These are phyloP conservation scores for Botrytis sinoallii DNA, from an alignment of 2,329 filamentous ascomycete genomes.

Conservation along the genomic window DNA sequence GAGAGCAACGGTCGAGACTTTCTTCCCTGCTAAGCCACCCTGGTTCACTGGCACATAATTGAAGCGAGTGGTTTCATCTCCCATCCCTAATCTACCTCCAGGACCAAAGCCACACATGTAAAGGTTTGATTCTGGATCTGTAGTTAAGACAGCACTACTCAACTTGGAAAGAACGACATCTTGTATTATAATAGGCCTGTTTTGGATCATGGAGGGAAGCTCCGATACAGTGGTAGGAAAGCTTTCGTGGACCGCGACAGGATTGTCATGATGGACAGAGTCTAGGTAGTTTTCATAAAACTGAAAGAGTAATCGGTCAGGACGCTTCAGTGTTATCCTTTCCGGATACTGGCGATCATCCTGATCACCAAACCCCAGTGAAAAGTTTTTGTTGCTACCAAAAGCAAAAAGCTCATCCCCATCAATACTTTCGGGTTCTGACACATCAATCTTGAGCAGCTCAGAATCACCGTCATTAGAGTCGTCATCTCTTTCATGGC, in stretches of 20 bases:
- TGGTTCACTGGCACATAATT: conserved; percentile 79
- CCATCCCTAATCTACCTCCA: conserved; percentile 82
- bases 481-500: conserved; percentile 24
- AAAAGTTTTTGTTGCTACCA: conserved; percentile 94
- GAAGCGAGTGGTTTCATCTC: conserved; percentile 86
- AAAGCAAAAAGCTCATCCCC: conserved; percentile 92
- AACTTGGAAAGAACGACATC: conserved; percentile 88
- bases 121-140: conserved; percentile 83
- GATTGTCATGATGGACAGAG: conserved; percentile 26
- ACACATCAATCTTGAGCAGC: neutral
- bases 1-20: conserved; percentile 72
- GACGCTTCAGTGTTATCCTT: conserved; percentile 71
- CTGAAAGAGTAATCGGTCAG: conserved; percentile 69
- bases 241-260: conserved; percentile 28
- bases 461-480: conserved; percentile 43
- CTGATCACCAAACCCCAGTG: conserved; percentile 89
- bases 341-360: conserved; percentile 94
- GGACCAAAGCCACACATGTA: conserved; percentile 91
- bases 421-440: conserved; percentile 38
- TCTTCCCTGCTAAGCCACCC: conserved; percentile 68
- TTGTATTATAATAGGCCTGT: conserved; percentile 70
- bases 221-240: conserved; percentile 42
- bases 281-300: conserved; percentile 69
- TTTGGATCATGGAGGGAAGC: conserved; percentile 70
- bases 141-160: conserved; percentile 83